A percentile compares a stretch with the other conserved stretches of the same genome.
Evolutionary conservation across 192 early-diverging fungal genomes (phyloP).

Genomic region (Linnemannia hyalina): DNA sequence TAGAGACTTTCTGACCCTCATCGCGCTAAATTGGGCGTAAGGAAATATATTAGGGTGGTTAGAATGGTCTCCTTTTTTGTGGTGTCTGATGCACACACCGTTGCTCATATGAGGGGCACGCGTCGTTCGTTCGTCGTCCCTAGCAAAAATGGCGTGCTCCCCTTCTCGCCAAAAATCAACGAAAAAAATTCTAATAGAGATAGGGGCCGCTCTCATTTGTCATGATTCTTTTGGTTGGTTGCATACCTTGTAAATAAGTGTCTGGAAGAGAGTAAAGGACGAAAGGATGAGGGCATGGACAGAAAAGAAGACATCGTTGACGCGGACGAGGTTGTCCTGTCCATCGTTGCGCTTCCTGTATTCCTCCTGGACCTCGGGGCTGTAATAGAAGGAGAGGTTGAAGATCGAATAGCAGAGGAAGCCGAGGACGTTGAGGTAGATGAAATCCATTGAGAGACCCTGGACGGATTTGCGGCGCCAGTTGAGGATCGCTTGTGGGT

Average conservation of each 20-base stretch:
- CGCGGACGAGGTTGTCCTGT: conserved; percentile 74
- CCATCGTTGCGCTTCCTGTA: conserved; percentile 78
- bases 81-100: neutral
- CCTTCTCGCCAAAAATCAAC: neutral
- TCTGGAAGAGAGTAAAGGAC: conserved; percentile 69
- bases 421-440: conserved; percentile 86
- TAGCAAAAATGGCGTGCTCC: neutral
- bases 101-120: neutral
- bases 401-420: conserved; percentile 86
- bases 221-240: neutral
- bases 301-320: conserved; percentile 90
- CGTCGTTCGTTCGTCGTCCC: neutral
- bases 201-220: neutral
- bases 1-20: conserved; percentile 60
- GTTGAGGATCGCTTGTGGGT: conserved; percentile 87
- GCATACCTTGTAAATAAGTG: conserved; percentile 74
- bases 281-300: conserved; percentile 81
- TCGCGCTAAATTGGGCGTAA: conserved; percentile 46
- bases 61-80: neutral
- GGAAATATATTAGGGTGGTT: neutral
- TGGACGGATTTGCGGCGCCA: conserved; percentile 78
- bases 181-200: neutral
- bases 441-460: conserved; percentile 91
- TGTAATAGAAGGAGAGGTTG: conserved; percentile 81
- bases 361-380: conserved; percentile 70